Base-by-base conservation (phyloP, 1,284 basidiomycete species). In the Agroathelia rolfsii region DNA sequence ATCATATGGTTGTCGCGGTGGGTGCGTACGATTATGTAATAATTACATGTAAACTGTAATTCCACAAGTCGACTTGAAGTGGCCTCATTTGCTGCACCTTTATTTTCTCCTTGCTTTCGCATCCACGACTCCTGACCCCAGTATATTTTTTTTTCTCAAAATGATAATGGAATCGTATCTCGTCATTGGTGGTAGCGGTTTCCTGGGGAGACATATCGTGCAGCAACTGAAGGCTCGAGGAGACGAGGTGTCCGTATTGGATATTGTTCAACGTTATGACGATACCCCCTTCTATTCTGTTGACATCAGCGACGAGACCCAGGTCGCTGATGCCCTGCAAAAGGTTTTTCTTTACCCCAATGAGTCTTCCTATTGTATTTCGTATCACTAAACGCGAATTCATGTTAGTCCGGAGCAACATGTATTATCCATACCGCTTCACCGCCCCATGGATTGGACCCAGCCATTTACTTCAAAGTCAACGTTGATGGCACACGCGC, bases 401-500 rank as follows among this genome's bases (percentile, higher is more conserved):
- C 20, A 17, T 29, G 30, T 14, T 44, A 90, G 84, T 80, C 78
- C 41, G 75, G 76, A 30, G 70, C 86, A 23, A 88, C 84, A 2
- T 83, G 83, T 46, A 84, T 97, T 40, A 92, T 97, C 46, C 94
- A 98, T 57, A 97, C 93, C 6, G 94, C 93, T 12, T 95, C 93
- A 4, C 94, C 94, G 3, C 75, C 77, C 6, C 77, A 80, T 32
- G 82, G 77, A 16, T 59, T 83, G 50, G 70, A 80, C 44, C 62
- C 72, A 3, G 76, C 78, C 2, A 57, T 97, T 12, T 95, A 89
- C 64, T 81, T 79, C 59, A 87, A 83, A 55, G 94, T 98, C 48
- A 98, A 98, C 51, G 88, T 98, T 5, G 75, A 84, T 19, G 95
- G 95, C 12, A 96, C 94, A 0, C 71, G 74, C 44, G 80, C 82